Evolutionary conservation across 805 yeast genomes (phyloP).

Genomic region (Peterozyma xylosa): DNA sequence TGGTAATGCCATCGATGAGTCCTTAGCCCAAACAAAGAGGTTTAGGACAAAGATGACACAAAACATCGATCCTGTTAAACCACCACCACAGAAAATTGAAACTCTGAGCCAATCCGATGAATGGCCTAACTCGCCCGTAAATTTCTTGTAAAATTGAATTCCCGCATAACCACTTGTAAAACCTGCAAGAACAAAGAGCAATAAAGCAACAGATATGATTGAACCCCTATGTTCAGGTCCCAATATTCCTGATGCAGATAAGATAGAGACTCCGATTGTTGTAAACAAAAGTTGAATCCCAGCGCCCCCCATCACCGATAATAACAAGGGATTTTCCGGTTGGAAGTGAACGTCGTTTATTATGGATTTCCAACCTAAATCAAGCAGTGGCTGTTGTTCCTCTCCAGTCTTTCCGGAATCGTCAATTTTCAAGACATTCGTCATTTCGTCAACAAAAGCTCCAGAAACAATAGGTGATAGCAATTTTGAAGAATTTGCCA

Average conservation of each 20-base stretch:
- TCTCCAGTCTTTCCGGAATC: conserved; percentile 15
- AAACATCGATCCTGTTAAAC: conserved; percentile 40
- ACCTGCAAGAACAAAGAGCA: conserved; percentile 62
- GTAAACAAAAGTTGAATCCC: conserved; percentile 72
- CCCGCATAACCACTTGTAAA: conserved; percentile 70
- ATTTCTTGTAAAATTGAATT: conserved; percentile 50
- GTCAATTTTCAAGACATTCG: conserved; percentile 11
- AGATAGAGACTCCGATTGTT: conserved; percentile 48
- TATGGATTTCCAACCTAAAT: conserved; percentile 45
- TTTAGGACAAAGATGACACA: conserved; percentile 49
- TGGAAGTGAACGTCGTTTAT: conserved; percentile 44
- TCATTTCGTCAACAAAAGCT: conserved; percentile 9
- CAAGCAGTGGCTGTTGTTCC: conserved; percentile 1
- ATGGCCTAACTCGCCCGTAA: conserved; percentile 33
- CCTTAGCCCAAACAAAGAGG: conserved; percentile 66
- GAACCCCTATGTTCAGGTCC: conserved; percentile 66
- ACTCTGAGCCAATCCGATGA: conserved; percentile 25
- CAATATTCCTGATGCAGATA: conserved; percentile 51
- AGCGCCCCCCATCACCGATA: conserved; percentile 57
- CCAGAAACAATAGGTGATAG: conserved; percentile 1
- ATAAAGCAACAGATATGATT: conserved; percentile 50
- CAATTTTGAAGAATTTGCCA: conserved; percentile 1
- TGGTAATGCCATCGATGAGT: conserved; percentile 71
- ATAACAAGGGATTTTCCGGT: conserved; percentile 39
- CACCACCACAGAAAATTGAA: conserved; percentile 40